Base-by-base conservation (phyloP, 2,329 filamentous ascomycete species). In the Arthrinium puccinioides region DNA sequence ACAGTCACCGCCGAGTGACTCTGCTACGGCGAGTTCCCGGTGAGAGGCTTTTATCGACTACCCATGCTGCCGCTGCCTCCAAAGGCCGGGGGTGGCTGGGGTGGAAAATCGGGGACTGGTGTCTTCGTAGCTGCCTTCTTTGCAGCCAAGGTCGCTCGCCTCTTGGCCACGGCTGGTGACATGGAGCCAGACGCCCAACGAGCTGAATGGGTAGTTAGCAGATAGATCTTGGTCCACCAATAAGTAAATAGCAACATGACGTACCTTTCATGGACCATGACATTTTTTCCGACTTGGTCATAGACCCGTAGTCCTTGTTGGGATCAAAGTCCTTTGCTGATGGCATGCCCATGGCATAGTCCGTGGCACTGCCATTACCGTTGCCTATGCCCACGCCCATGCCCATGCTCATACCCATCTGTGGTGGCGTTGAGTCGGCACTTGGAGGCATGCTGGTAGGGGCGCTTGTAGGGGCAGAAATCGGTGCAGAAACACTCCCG, bases 221-320 rank as follows among this genome's bases (percentile, higher is more conserved):
- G 19, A 21, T n/a, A n/a, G n/a, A n/a, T n/a, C n/a, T n/a, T n/a
- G n/a, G n/a, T n/a, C n/a, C n/a, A n/a, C n/a, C n/a, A n/a, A n/a
- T n/a, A n/a, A 21, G 4, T 6, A 13, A 3, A 19, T 18, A 9
- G 3, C 26, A 15, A 11, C 7, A 9, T 14, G 9, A 23, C 68
- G 60, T 62, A 78, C 75, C 72, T 62, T 76, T 76, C 75, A 79
- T 79, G 3, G 74, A 78, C 14, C 67, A 68, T n/a, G 71, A 76
- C 74, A 79, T 79, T 64, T 79, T 79, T 58, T 79, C 74, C 21
- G 72, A 76, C 60, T 79, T 79, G 32, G 72, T 78, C 74, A 79
- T 78, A 29, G 69, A 64, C 24, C 70, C 69, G 48, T 79, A 79
- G 36, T 76, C 72, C 59, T 78, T 77, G 16, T 49, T 14, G 39